Conservation (phyloP, 2,329 filamentous ascomycete genomes). For the Ascochyta pisi region DNA sequence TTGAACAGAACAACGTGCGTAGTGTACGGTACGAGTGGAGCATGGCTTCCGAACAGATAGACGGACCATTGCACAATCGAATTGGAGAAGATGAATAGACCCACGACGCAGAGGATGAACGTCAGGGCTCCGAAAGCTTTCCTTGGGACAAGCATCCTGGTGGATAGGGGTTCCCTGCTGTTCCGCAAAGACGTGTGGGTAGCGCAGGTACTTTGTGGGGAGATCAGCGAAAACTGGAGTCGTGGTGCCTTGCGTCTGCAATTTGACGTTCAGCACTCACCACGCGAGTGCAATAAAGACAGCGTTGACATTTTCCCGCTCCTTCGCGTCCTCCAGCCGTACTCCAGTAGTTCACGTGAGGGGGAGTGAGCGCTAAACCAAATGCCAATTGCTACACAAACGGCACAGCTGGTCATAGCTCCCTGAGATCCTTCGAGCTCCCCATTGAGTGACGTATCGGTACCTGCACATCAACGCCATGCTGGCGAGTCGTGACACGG, state of each 20-base stretch:
- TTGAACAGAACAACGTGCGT: conserved; percentile 45
- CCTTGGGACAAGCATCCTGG: conserved; percentile 33
- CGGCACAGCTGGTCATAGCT: conserved; percentile 15
- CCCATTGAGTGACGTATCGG: conserved; percentile 24
- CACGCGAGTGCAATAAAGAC: conserved; percentile 6
- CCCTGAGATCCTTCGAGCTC: conserved; percentile 3
- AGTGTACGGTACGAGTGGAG: conserved; percentile 29
- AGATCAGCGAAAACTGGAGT: conserved; percentile 10
- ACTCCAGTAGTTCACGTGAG: conserved; percentile 17
- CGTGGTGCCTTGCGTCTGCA: conserved; percentile 11
- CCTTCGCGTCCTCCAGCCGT: conserved; percentile 1
- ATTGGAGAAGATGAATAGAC: conserved; percentile 28
- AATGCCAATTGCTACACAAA: conserved; percentile 1
- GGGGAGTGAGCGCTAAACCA: conserved; percentile 13
- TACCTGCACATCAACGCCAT: conserved; percentile 14
- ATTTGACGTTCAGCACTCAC: conserved; percentile 1
- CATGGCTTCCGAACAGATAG: conserved; percentile 25
- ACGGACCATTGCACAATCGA: conserved; percentile 27
- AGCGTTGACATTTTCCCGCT: conserved; percentile 8
- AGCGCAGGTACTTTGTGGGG: conserved; percentile 12
- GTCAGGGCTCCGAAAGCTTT: conserved; percentile 27
- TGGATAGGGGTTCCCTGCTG: conserved; percentile 11
- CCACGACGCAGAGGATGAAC: conserved; percentile 15
- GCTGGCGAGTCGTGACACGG: conserved; percentile 4
- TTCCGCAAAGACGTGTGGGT: conserved; percentile 10